Conservation (phyloP, 257 asterid species). For the Buddleja alternifolia region DNA sequence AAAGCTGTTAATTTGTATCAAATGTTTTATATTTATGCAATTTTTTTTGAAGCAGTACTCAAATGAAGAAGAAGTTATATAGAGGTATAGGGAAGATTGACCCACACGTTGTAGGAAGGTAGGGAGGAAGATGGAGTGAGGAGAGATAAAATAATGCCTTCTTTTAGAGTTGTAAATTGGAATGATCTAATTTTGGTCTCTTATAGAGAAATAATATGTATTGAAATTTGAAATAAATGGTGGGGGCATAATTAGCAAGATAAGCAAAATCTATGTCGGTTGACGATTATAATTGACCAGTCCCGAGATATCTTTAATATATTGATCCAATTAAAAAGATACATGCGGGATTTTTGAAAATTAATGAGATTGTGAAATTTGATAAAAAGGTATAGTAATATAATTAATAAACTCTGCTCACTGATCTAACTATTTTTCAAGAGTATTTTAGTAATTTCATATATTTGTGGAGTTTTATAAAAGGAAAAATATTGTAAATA, state of each 20-base stretch:
- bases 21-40: too few relatives aligned
- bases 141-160: conserved; percentile 29
- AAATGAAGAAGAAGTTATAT: conserved; percentile 20
- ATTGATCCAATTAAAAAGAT: too few relatives aligned
- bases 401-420: too few relatives aligned
- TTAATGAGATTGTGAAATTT: too few relatives aligned
- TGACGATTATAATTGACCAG: too few relatives aligned
- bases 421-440: too few relatives aligned
- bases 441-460: too few relatives aligned
- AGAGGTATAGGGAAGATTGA: conserved; percentile 3
- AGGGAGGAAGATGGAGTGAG: conserved; percentile 39
- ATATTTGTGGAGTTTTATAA: too few relatives aligned
- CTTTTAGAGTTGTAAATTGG: conserved; percentile 26
- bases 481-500: too few relatives aligned
- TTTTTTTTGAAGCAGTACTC: conserved; percentile 26
- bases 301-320: too few relatives aligned
- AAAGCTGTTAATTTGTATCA: neutral
- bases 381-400: too few relatives aligned
- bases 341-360: too few relatives aligned
- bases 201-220: neutral
- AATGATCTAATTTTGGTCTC: conserved; percentile 31
- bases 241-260: conserved; percentile 31
- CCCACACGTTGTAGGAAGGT: conserved; percentile 38
- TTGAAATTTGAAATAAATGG: conserved; percentile 9
- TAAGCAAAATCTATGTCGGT: conserved; percentile 33